These are phyloP conservation scores for Aspergillus tamarii DNA, from an alignment of 2,329 filamentous ascomycete genomes.

Conservation along the genomic window DNA sequence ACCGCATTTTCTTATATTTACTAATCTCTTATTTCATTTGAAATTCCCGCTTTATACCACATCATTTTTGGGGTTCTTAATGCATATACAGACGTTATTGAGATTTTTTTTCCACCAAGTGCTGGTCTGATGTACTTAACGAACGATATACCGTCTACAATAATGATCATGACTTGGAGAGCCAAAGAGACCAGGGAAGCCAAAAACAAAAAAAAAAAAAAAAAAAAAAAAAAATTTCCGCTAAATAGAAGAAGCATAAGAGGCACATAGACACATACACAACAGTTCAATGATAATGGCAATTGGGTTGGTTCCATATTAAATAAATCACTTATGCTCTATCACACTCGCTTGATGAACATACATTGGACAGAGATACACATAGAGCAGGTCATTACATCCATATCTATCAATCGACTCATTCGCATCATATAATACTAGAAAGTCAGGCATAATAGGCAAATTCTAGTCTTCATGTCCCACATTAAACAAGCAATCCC, in stretches of 20 bases:
- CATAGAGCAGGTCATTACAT: constrained; percentile 9
- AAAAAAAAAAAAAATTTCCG: not conserved
- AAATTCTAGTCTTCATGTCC: not conserved
- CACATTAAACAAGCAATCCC: not conserved
- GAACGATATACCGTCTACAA: constrained; percentile 10
- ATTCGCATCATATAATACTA: constrained; percentile 2
- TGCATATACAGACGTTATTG: constrained; percentile 8
- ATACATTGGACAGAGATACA: not conserved
- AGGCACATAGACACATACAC: not conserved
- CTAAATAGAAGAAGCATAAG: not conserved
- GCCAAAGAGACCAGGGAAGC: not conserved
- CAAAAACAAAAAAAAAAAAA: not conserved
- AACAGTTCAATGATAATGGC: not conserved
- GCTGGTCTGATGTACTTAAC: constrained; percentile 4
- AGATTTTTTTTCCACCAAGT: not conserved
- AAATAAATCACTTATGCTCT: constrained; percentile 13
- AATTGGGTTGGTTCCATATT: constrained; percentile 6
- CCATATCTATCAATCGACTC: constrained; percentile 13
- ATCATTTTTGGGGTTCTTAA: constrained; percentile 13
- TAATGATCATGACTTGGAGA: constrained; percentile 14
- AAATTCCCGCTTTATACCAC: constrained; percentile 15
- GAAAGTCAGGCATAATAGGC: not conserved
- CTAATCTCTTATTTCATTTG: constrained; percentile 2
- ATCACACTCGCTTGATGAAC: not conserved
- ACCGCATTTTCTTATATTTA: constrained; percentile 4